Percentiles rank a stretch among this genome's conserved stretches.
Evolutionary conservation across 1,284 basidiomycete genomes (phyloP).

Genomic region (Mycosarcoma maydis): DNA sequence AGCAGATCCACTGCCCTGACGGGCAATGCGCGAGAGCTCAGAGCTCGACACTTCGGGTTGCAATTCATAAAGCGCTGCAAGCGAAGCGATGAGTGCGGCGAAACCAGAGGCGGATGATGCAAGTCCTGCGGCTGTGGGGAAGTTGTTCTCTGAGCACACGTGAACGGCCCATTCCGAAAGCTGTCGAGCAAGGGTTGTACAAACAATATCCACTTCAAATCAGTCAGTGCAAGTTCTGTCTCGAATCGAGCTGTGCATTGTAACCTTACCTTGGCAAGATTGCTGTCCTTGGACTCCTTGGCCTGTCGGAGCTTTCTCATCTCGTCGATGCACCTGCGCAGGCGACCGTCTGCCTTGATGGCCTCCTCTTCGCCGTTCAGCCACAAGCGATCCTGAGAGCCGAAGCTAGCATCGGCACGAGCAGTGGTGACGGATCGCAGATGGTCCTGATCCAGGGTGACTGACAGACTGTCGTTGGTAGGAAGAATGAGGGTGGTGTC

Average conservation of each 20-base stretch:
- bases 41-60: conserved; percentile 72
- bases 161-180: conserved; percentile 67
- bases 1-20: conserved; percentile 96
- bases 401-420: conserved; percentile 80
- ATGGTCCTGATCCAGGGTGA: conserved; percentile 96
- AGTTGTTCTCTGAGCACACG: conserved; percentile 97
- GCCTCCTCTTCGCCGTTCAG: conserved; percentile 90
- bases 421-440: conserved; percentile 93
- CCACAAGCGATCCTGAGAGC: conserved; percentile 80
- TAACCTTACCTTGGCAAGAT: conserved; percentile 51
- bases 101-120: conserved; percentile 97
- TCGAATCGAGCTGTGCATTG: too few relatives aligned
- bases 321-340: conserved; percentile 86
- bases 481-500: conserved; percentile 94
- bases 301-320: conserved; percentile 80
- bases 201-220: too few relatives aligned
- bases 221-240: too few relatives aligned
- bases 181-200: conserved; percentile 12
- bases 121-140: conserved; percentile 96
- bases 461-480: conserved; percentile 95
- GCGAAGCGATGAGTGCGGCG: conserved; percentile 89
- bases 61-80: conserved; percentile 86
- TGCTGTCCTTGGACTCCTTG: conserved; percentile 72
- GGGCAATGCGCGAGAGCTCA: conserved; percentile 88
- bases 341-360: conserved; percentile 82